phyloP scores from a whole-genome alignment of 179 eudicot species.

The Spergularia azorica region DNA sequence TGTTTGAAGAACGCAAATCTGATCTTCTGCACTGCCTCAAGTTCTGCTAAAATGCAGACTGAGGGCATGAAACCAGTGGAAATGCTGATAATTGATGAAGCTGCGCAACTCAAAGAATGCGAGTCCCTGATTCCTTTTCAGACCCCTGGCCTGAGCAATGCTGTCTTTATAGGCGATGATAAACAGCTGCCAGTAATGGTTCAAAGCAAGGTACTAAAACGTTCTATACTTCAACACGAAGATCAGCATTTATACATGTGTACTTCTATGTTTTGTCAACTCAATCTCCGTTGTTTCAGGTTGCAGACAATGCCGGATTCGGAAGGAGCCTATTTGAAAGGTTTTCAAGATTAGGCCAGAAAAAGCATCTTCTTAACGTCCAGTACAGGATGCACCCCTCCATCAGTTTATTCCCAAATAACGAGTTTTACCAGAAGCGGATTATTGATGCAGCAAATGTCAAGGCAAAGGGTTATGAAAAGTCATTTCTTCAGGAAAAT shows the following conservation, averaged over 20 bases:
- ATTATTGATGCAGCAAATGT: slow-evolving; percentile 57
- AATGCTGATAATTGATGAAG: slow-evolving; percentile 65
- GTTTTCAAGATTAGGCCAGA: slow-evolving; percentile 42
- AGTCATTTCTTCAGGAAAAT: slow-evolving; percentile 35
- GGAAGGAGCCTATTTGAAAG: slow-evolving; percentile 78
- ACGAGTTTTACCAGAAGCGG: slow-evolving; percentile 45
- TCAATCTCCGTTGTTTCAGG: not conserved
- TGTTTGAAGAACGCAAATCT: slow-evolving; percentile 50
- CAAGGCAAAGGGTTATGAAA: slow-evolving; percentile 30
- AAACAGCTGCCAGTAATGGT: slow-evolving; percentile 75
- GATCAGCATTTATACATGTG: not conserved
- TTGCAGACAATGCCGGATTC: slow-evolving; percentile 39
- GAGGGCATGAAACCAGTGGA: slow-evolving; percentile 35
- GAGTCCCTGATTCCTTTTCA: slow-evolving; percentile 70
- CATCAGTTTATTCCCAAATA: slow-evolving; percentile 65
- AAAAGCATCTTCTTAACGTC: slow-evolving; percentile 53
- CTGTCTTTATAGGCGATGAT: slow-evolving; percentile 69
- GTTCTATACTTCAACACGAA: not conserved
- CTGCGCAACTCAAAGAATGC: slow-evolving; percentile 80
- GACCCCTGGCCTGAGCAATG: slow-evolving; percentile 51
- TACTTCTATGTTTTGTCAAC: not conserved
- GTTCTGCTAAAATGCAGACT: slow-evolving; percentile 45
- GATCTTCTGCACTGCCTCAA: slow-evolving; percentile 70
- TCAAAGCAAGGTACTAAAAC: slow-evolving; percentile 54
- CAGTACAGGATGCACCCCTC: slow-evolving; percentile 85